Percentiles rank a stretch among this genome's conserved stretches.
Conservation (phyloP, 257 asterid species). For the Oldenlandia corymbosa region DNA sequence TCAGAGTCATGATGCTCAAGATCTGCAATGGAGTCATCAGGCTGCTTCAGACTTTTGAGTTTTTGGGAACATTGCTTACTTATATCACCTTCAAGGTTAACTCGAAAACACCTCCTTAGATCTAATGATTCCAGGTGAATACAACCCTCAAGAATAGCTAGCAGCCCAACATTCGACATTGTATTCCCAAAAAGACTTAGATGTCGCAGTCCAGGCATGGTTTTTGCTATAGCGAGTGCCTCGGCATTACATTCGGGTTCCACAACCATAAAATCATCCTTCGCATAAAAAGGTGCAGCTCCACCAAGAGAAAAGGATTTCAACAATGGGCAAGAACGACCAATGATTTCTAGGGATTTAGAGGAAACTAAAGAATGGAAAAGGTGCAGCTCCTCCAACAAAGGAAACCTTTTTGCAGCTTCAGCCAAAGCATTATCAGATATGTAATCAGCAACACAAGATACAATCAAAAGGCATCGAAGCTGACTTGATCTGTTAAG, state of each 20-base stretch:
- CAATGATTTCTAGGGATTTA: slow-evolving; percentile 24
- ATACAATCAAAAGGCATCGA: slow-evolving; percentile 30
- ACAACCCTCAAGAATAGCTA: slow-evolving; percentile 46
- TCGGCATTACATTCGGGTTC: slow-evolving; percentile 7
- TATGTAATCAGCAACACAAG: slow-evolving; percentile 16
- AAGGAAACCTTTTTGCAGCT: slow-evolving; percentile 30
- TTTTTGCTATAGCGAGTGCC: slow-evolving; percentile 36
- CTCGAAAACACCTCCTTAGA: slow-evolving; percentile 30
- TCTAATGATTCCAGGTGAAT: slow-evolving; percentile 48
- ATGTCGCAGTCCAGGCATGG: slow-evolving; percentile 38
- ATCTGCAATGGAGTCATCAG: slow-evolving; percentile 26
- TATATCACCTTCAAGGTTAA: slow-evolving; percentile 29
- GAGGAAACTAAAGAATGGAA: neutral
- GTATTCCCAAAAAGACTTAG: slow-evolving; percentile 30
- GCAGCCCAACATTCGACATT: slow-evolving; percentile 27
- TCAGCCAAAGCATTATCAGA: slow-evolving; percentile 15
- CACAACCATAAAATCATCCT: too few relatives aligned
- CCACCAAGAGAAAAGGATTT: slow-evolving; percentile 31
- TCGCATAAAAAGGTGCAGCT: too few relatives aligned
- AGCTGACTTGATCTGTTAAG: slow-evolving; percentile 35
- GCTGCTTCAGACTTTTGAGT: slow-evolving; percentile 28
- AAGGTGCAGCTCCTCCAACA: slow-evolving; percentile 50
- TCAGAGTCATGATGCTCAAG: neutral
- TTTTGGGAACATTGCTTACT: slow-evolving; percentile 31
- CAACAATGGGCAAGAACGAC: slow-evolving; percentile 33